Percentiles rank a stretch among this genome's conserved stretches.
Conservation (phyloP, 1,284 basidiomycete genomes). For the Cutaneotrichosporon dermatis region DNA sequence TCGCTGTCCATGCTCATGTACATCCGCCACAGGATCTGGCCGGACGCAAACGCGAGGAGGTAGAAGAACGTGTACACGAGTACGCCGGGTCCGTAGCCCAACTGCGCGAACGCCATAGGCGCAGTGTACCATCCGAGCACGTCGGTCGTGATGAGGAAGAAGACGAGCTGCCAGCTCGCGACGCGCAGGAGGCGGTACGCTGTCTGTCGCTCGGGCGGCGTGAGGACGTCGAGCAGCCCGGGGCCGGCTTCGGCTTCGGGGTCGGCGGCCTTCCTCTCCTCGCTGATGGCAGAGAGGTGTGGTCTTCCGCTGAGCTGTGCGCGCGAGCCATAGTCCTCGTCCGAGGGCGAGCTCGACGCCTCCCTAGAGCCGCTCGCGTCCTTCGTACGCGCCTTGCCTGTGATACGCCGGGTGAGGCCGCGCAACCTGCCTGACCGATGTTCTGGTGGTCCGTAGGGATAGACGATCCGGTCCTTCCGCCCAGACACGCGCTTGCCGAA, state of each 20-base stretch:
- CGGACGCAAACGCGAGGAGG: constrained; percentile 14
- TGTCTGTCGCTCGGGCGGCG: not conserved
- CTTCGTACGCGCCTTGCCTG: too few species aligned
- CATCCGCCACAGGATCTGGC: constrained; percentile 22
- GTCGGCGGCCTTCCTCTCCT: not conserved
- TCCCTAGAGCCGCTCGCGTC: too few species aligned
- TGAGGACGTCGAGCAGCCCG: not conserved
- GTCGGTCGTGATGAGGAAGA: constrained; percentile 22
- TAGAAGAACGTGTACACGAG: constrained; percentile 22
- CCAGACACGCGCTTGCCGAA: constrained; percentile 9
- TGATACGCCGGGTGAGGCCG: too few species aligned
- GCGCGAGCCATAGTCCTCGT: too few species aligned
- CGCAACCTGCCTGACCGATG: not conserved
- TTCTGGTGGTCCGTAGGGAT: not conserved
- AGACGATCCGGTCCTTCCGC: constrained; percentile 2
- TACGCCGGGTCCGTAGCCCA: constrained; percentile 31
- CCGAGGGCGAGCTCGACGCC: too few species aligned
- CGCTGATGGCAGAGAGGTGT: not conserved
- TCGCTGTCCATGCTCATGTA: constrained; percentile 21
- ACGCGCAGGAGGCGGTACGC: constrained; percentile 18
- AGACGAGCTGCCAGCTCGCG: constrained; percentile 18
- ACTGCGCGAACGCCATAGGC: constrained; percentile 32
- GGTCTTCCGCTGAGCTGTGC: too few species aligned
- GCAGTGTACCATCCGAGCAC: constrained; percentile 44
- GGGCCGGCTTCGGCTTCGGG: not conserved